Evolutionary conservation across 2,329 filamentous ascomycete genomes (phyloP), one percentile per base, ranked within the genome.

Genomic region (Epichloe sibirici): DNA sequence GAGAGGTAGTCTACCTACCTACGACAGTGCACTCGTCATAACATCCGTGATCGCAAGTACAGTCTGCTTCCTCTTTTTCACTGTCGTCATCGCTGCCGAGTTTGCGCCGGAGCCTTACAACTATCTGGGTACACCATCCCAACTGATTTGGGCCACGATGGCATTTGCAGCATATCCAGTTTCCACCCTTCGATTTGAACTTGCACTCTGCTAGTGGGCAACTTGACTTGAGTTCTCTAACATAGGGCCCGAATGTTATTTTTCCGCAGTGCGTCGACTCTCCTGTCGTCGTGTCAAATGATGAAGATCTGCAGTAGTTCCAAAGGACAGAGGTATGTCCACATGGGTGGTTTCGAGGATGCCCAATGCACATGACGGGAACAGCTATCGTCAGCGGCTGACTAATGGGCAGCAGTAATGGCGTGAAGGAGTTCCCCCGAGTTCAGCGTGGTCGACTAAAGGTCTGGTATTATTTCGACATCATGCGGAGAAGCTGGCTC

Each of bases 111-210:
- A 64, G 58, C 40, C 62, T 63, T 34, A 57, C 58, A 39, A 61
- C 63, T 12, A 66, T 62, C 56, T 69, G 71, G 9, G 66, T 69
- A 60, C 77, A 81, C 76, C 76, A 80, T 6, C 76, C 77, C 54
- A 70, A 66, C 1, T 63, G 70, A 59, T 81, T 79, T 17, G 75
- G 73, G 0, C 74, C 74, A 40, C 74, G 68, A 3, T 71, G 65
- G 58, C 77, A 81, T 37, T 68, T 59, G 62, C 77, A 81, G 57
- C 77, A 81, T n/a, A 66, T 71, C 77, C 77, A 80, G 34, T 63
- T 69, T 17, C 74, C 71, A 40, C 70, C 74, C 38, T 76, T 69
- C 47, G 69, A 67, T 52, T 71, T 71, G 63, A 74, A 80, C 56
- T 73, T 68, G 60, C 77, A 81, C 59, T 75, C 72, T 55, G 71